A percentile compares a stretch with the other conserved stretches of the same genome.
Evolutionary conservation across 108 stramenopile genomes (phyloP).

Genomic region (Skeletonema marinoi): DNA sequence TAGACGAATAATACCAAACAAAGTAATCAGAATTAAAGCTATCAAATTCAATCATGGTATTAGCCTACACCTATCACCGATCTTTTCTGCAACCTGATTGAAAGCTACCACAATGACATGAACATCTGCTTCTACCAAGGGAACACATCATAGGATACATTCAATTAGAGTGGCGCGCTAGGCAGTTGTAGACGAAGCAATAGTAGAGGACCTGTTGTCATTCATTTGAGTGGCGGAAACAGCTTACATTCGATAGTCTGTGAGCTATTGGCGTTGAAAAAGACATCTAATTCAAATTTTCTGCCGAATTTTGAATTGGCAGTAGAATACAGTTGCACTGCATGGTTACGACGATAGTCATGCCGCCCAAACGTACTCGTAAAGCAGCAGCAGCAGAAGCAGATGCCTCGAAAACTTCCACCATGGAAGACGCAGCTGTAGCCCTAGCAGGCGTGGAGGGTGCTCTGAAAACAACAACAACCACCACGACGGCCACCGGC

Average conservation of each 20-base stretch:
- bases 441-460: slow-evolving; percentile 46
- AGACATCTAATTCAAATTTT: background rate
- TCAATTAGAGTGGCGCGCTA: background rate
- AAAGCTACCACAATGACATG: background rate
- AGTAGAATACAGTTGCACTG: background rate
- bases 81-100: background rate
- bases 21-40: too few species aligned
- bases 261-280: background rate
- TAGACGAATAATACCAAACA: too few species aligned
- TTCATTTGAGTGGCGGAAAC: background rate
- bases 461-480: slow-evolving; percentile 15
- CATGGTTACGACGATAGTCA: background rate
- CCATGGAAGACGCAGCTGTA: slow-evolving; percentile 37
- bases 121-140: background rate
- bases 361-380: slow-evolving; percentile 21
- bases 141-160: background rate
- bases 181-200: background rate
- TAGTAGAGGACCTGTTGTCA: background rate
- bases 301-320: background rate
- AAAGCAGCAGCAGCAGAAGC: slow-evolving; percentile 4
- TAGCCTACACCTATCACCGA: background rate
- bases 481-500: slow-evolving; percentile 3
- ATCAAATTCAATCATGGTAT: too few species aligned
- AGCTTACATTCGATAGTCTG: background rate
- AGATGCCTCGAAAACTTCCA: background rate